Conservation (phyloP, 345 rosid species). For the Linum usitatissimum region DNA sequence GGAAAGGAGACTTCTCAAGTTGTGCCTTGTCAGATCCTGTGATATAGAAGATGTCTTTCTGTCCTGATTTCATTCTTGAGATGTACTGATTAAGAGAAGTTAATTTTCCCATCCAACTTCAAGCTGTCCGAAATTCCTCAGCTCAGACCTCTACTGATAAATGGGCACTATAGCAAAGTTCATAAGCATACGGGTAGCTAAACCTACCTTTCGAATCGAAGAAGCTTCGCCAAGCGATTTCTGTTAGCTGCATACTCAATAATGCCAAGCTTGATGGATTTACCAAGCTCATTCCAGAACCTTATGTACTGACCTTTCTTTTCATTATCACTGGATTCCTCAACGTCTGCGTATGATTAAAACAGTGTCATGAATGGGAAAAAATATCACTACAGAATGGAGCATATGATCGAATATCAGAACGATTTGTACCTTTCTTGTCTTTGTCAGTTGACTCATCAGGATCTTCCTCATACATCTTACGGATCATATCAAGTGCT, state of each 20-base stretch:
- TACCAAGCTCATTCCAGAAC: conserved; percentile 98
- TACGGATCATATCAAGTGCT: conserved; percentile 94
- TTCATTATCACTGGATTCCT: conserved; percentile 55
- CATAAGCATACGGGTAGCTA: not conserved
- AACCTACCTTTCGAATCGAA: conserved; percentile 73
- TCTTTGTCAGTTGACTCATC: conserved; percentile 65
- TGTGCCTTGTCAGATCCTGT: conserved; percentile 93
- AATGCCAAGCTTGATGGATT: conserved; percentile 89
- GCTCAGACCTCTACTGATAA: not conserved
- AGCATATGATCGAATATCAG: not conserved
- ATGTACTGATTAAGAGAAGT: conserved; percentile 94
- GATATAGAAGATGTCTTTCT: conserved; percentile 85
- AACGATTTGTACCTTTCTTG: conserved; percentile 45
- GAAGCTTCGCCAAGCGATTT: conserved; percentile 86
- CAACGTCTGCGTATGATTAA: conserved; percentile 38
- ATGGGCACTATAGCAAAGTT: no score
- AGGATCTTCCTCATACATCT: conserved; percentile 85
- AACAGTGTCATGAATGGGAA: not conserved
- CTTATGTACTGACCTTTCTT: conserved; percentile 82
- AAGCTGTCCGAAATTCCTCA: conserved; percentile 60
- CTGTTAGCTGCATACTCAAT: conserved; percentile 94
- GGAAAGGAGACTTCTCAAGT: conserved; percentile 86
- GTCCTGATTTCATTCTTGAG: conserved; percentile 78
- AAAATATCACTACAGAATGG: no score
- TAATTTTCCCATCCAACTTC: conserved; percentile 82